Conservation (phyloP, 305 asterid genomes). For the Andrographis paniculata region DNA sequence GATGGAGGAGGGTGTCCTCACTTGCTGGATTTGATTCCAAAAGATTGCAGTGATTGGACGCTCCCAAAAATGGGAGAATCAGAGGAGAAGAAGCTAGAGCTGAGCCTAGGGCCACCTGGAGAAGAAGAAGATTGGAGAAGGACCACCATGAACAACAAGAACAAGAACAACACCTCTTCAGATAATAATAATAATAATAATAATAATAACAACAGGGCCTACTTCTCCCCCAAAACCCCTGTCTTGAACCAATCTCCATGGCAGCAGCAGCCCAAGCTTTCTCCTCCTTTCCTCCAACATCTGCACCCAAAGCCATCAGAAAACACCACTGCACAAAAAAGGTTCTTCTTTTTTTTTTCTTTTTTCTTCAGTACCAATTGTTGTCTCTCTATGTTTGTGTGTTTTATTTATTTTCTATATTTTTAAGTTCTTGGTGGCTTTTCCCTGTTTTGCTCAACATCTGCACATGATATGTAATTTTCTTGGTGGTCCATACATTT, state of each 20-base stretch:
- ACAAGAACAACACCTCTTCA: not conserved
- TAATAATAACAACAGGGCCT: slow-evolving; percentile 18
- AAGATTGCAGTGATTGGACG: slow-evolving; percentile 24
- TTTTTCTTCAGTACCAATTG: slow-evolving; percentile 16
- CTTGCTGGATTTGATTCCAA: slow-evolving; percentile 58
- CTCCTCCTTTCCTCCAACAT: slow-evolving; percentile 36
- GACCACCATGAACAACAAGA: slow-evolving; percentile 18
- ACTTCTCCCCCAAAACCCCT: slow-evolving; percentile 19
- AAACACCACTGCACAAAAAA: slow-evolving; percentile 76
- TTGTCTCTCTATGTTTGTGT: slow-evolving; percentile 11
- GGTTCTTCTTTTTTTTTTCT: slow-evolving; percentile 30
- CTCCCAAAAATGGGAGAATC: slow-evolving; percentile 31
- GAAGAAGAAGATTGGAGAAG: slow-evolving; percentile 50
- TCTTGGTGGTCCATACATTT: slow-evolving; percentile 48
- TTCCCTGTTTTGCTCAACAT: slow-evolving; percentile 36
- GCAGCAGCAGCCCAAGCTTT: slow-evolving; percentile 24
- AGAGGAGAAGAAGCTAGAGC: slow-evolving; percentile 69
- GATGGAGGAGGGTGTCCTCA: slow-evolving; percentile 34
- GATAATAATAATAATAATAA: slow-evolving; percentile 20
- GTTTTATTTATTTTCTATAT: not conserved
- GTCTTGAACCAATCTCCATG: slow-evolving; percentile 25
- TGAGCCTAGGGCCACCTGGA: slow-evolving; percentile 81
- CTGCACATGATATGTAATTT: slow-evolving; percentile 22
- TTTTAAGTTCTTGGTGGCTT: slow-evolving; percentile 49
- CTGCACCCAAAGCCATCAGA: slow-evolving; percentile 42